phyloP scores from a whole-genome alignment of 208 protist genomes.

The Plasmodiophora brassicae region DNA sequence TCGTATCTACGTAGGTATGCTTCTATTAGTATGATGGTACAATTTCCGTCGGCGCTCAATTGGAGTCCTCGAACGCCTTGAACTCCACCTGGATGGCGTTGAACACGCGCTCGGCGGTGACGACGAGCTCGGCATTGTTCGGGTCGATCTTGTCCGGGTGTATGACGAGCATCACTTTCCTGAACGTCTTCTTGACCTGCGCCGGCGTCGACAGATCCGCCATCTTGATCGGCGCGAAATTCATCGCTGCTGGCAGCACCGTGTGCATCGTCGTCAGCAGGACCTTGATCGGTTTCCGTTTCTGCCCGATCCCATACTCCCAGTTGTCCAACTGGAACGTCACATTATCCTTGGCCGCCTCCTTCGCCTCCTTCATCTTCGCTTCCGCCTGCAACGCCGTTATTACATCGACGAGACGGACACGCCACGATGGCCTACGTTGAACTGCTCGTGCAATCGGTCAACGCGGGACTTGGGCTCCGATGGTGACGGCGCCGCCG shows the following conservation, averaged over 20 bases:
- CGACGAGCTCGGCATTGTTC: background rate
- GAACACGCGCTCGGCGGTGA: background rate
- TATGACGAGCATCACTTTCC: background rate
- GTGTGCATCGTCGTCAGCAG: conserved; percentile 24
- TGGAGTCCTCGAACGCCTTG: conserved; percentile 17
- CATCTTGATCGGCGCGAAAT: background rate
- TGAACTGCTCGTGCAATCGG: background rate
- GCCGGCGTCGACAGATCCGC: background rate
- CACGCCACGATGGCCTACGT: background rate
- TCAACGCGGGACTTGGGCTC: background rate
- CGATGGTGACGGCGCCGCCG: too few relatives aligned
- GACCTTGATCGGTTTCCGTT: background rate
- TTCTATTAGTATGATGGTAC: too few relatives aligned
- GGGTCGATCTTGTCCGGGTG: background rate
- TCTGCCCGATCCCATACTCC: background rate
- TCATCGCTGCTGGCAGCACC: background rate
- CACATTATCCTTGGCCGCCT: conserved; percentile 1
- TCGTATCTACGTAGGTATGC: too few relatives aligned
- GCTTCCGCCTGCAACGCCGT: background rate
- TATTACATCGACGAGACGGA: background rate
- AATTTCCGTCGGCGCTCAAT: too few relatives aligned
- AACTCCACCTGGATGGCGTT: conserved; percentile 14
- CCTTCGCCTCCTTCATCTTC: conserved; percentile 4
- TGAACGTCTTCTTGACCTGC: background rate
- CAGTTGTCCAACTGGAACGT: conserved; percentile 17